Evolutionary conservation across 1,284 basidiomycete genomes (phyloP).

Genomic region (Ustilago sp.): DNA sequence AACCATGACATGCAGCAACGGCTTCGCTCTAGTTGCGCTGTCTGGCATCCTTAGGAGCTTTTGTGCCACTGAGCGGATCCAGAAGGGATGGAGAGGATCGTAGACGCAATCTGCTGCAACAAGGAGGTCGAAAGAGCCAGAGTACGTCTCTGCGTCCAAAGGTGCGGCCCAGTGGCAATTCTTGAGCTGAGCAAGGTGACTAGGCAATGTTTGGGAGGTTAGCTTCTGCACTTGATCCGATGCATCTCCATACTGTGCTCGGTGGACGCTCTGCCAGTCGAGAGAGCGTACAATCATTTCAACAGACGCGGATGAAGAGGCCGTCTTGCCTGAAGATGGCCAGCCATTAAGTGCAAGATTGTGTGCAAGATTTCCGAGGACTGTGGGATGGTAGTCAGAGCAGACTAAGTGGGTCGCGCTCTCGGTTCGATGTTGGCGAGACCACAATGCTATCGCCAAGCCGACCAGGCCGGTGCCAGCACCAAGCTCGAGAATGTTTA

Average conservation of each 20-base stretch:
- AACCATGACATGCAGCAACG: slow-evolving; percentile 57
- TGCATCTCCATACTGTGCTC: not conserved
- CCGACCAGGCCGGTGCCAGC: slow-evolving; percentile 66
- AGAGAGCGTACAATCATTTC: slow-evolving; percentile 36
- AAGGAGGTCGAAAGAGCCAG: slow-evolving; percentile 48
- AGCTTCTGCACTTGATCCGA: slow-evolving; percentile 15
- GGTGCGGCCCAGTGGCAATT: slow-evolving; percentile 8
- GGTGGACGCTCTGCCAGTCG: slow-evolving; percentile 60
- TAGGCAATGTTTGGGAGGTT: slow-evolving; percentile 55
- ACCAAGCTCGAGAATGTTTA: slow-evolving; percentile 61
- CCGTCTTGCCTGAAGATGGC: not conserved
- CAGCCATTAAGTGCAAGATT: slow-evolving; percentile 51
- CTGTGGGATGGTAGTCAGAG: slow-evolving; percentile 62
- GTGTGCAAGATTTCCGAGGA: slow-evolving; percentile 55
- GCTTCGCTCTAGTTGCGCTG: not conserved
- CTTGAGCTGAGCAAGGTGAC: not conserved
- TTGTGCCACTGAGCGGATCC: slow-evolving; percentile 61
- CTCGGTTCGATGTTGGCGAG: not conserved
- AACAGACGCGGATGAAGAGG: not conserved
- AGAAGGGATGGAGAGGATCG: slow-evolving; percentile 57
- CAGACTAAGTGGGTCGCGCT: slow-evolving; percentile 25
- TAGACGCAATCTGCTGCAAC: slow-evolving; percentile 66
- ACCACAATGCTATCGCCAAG: slow-evolving; percentile 46
- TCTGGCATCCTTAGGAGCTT: slow-evolving; percentile 24
- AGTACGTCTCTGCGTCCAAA: slow-evolving; percentile 13